phyloP scores from a whole-genome alignment of 139 green algal genomes.

The Chlamydomonas applanata region DNA sequence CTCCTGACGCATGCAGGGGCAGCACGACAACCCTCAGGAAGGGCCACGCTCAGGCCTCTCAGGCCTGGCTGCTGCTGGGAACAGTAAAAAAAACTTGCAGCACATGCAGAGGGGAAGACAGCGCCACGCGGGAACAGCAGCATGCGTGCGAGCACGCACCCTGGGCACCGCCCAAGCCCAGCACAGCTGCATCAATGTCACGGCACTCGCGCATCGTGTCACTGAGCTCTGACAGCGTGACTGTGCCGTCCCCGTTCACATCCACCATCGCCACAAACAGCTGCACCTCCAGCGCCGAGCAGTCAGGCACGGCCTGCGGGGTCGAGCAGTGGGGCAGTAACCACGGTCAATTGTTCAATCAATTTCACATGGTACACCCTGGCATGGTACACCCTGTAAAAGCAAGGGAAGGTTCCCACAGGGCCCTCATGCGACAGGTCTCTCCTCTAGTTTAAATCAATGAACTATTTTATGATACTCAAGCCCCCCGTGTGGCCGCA shows the following conservation, averaged over 20 bases:
- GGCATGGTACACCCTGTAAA: not conserved
- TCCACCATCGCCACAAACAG: constrained; percentile 44
- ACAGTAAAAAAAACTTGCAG: too few relatives aligned
- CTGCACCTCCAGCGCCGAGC: constrained; percentile 27
- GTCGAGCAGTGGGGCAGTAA: not conserved
- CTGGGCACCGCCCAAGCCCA: not conserved
- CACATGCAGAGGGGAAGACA: too few relatives aligned
- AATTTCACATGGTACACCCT: not conserved
- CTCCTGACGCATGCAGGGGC: too few relatives aligned
- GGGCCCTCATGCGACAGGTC: too few relatives aligned
- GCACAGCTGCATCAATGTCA: constrained; percentile 2
- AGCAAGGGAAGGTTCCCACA: not conserved
- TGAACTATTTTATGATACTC: too few relatives aligned
- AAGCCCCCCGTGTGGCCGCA: too few relatives aligned
- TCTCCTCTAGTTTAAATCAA: too few relatives aligned
- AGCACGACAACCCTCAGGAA: too few relatives aligned
- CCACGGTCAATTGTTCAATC: not conserved
- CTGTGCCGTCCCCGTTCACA: constrained; percentile 13
- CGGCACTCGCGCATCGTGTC: constrained; percentile 12
- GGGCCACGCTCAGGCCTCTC: too few relatives aligned
- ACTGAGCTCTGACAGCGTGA: constrained; percentile 14
- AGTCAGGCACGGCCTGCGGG: constrained; percentile 17
- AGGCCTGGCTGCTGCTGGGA: too few relatives aligned
- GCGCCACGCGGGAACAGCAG: too few relatives aligned
- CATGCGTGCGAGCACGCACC: too few relatives aligned